A percentile compares a stretch with the other conserved stretches of the same genome.
These are phyloP conservation scores for Cerioporus squamosus DNA, from an alignment of 1,284 basidiomycete species.

Conservation along the genomic window DNA sequence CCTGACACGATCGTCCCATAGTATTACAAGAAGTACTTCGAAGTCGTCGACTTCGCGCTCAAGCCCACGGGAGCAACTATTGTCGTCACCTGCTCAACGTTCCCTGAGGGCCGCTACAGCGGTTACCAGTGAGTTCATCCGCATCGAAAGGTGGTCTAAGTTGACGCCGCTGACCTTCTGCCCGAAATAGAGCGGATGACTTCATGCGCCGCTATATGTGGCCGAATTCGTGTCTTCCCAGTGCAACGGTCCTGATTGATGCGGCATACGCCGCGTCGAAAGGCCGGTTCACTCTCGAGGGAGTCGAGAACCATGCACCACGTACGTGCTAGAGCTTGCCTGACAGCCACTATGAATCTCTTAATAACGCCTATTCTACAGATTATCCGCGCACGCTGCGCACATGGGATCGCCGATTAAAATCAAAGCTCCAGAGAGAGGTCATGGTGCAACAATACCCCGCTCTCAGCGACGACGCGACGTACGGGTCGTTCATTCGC, in stretches of 20 bases:
- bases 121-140: constrained; percentile 54
- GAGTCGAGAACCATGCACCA: constrained; percentile 84
- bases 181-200: constrained; percentile 66
- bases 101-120: constrained; percentile 79
- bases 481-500: constrained; percentile 68
- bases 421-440: constrained; percentile 62
- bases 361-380: constrained; percentile 30
- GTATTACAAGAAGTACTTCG: constrained; percentile 78
- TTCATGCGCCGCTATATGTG: constrained; percentile 94
- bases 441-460: constrained; percentile 61
- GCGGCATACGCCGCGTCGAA: constrained; percentile 68
- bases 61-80: constrained; percentile 74
- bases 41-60: constrained; percentile 79
- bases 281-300: constrained; percentile 79
- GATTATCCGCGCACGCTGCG: constrained; percentile 89
- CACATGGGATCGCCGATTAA: constrained; percentile 83
- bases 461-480: constrained; percentile 50
- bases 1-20: constrained; percentile 14
- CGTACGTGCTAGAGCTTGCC: constrained; percentile 47
- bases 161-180: not conserved
- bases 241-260: constrained; percentile 74
- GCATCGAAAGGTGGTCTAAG: not conserved
- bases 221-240: constrained; percentile 89
- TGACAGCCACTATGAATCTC: not conserved
- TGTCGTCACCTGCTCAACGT: constrained; percentile 83